These are phyloP conservation scores for Lactarius psammicola DNA, from an alignment of 768 basidiomycete species.

Conservation along the genomic window DNA sequence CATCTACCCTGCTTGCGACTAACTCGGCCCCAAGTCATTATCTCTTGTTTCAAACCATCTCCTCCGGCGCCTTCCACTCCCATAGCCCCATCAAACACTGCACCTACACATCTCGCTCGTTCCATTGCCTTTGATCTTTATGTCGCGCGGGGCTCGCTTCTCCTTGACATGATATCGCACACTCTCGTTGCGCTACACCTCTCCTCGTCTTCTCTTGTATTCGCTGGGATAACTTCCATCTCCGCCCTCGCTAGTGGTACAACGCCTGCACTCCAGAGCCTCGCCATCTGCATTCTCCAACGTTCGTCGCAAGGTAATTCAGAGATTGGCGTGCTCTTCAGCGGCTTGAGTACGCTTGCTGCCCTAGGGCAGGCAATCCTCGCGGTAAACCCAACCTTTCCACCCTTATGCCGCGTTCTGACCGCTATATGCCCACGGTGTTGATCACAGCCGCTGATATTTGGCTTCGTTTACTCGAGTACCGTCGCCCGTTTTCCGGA, in stretches of 20 bases:
- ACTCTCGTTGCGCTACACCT: constrained; percentile 55
- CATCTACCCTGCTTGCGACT: constrained; percentile 17
- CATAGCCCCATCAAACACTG: constrained; percentile 38
- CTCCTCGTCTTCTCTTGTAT: constrained; percentile 45
- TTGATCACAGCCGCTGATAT: constrained; percentile 59
- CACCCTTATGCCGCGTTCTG: constrained; percentile 15
- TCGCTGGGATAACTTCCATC: constrained; percentile 59
- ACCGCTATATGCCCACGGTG: neutral
- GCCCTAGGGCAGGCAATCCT: constrained; percentile 64
- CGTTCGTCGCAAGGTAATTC: constrained; percentile 37
- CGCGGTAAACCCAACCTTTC: constrained; percentile 38
- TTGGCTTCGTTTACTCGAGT: constrained; percentile 61
- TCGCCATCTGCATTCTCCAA: constrained; percentile 66
- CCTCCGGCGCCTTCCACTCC: constrained; percentile 23
- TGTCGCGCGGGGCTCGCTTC: constrained; percentile 61
- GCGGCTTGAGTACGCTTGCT: constrained; percentile 66
- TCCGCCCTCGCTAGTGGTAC: constrained; percentile 67
- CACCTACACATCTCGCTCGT: constrained; percentile 49
- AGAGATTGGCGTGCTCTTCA: constrained; percentile 58
- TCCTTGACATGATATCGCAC: constrained; percentile 67
- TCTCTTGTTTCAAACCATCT: constrained; percentile 57
- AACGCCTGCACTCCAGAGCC: constrained; percentile 66
- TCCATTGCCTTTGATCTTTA: constrained; percentile 69
- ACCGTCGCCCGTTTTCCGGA: constrained; percentile 66
- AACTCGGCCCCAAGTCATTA: constrained; percentile 52